Evolutionary conservation across 139 green algal species (phyloP), one percentile per base, ranked within the genome.

Genomic region (Closterium sp.): DNA sequence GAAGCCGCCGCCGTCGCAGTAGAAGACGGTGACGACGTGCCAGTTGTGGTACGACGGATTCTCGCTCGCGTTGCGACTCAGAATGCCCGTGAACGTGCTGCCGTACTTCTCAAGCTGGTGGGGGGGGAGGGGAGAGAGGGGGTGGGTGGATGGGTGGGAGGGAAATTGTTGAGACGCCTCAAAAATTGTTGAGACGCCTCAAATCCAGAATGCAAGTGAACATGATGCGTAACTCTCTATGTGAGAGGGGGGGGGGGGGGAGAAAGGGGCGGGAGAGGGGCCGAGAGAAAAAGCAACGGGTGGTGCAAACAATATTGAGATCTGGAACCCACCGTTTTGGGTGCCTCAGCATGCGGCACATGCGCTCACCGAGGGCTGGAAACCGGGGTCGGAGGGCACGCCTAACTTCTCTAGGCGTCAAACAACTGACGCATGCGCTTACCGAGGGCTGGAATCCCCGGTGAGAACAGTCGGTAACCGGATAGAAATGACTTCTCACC

Each of bases 1-100:
- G 30, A 86, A 86, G 83, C 83, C 83, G 4, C 83, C 83, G 23
- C 83, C 83, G 83, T 86, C 83, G 30, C 83, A 86, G n/a, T 86
- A 86, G 83, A 86, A 86, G 7, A 86, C 83, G 30, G 21, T 86
- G 30, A 86, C 83, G 2, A 32, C 30, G 83, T 86, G n/a, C 83
- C 83, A 86, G 83, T 86, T 86, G 83, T 86, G 31, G 25, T 34
- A 86, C 30, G 30, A 34, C n/a, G 83, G 83, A 2, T 86, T 86
- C 83, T 86, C 30, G 1, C 9, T 33, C 83, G 83, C n/a, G 83
- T 86, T 86, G 83, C 83, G 30, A 23, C 83, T 86, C 83, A 86
- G 30, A 32, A 86, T 33, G 8, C 83, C 83, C 83, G 83, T 86
- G 83, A 86, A 86, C 83, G 83, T 86, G 83, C 83, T 86, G 5